Conservation (phyloP, 2,329 filamentous ascomycete genomes). For the Cladosporium sp. region DNA sequence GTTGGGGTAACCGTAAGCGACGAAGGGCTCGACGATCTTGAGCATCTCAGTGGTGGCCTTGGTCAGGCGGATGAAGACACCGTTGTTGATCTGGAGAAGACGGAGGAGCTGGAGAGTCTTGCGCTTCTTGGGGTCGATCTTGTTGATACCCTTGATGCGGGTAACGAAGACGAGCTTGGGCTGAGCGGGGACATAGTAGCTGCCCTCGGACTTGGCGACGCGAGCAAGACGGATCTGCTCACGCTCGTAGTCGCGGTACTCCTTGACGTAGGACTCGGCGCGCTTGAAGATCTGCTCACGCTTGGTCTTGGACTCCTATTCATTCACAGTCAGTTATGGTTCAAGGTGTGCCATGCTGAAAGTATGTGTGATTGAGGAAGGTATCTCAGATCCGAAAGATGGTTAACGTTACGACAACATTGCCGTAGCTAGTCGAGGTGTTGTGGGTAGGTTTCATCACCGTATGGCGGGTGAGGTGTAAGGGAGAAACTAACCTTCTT, state of each 20-base stretch:
- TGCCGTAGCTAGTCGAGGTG: constrained; percentile 82
- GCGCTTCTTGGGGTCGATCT: constrained; percentile 99
- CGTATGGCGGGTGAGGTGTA: constrained; percentile 27
- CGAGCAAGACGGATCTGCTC: constrained; percentile 95
- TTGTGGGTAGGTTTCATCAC: constrained; percentile 85
- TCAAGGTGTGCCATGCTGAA: constrained; percentile 3
- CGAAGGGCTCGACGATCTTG: constrained; percentile 97
- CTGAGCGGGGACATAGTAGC: constrained; percentile 92
- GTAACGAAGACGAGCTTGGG: constrained; percentile 95
- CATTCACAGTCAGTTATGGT: constrained; percentile 33
- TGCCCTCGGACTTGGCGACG: constrained; percentile 84
- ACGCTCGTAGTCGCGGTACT: constrained; percentile 97
- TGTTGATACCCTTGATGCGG: constrained; percentile 99
- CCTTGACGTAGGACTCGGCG: constrained; percentile 98
- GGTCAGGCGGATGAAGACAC: constrained; percentile 94
- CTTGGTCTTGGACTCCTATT: constrained; percentile 97
- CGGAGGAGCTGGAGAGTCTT: constrained; percentile 99
- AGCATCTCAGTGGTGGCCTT: constrained; percentile 98
- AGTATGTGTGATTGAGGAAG: constrained; percentile 4
- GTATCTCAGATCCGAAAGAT: constrained; percentile 97
- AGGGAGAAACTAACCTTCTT: constrained; percentile 69
- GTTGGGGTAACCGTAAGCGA: constrained; percentile 99
- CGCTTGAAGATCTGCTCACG: constrained; percentile 98
- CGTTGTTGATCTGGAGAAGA: constrained; percentile 99
- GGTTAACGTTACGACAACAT: constrained; percentile 98